Base-by-base conservation (phyloP, 2,329 filamentous ascomycete species). In the Colletotrichum sp. region DNA sequence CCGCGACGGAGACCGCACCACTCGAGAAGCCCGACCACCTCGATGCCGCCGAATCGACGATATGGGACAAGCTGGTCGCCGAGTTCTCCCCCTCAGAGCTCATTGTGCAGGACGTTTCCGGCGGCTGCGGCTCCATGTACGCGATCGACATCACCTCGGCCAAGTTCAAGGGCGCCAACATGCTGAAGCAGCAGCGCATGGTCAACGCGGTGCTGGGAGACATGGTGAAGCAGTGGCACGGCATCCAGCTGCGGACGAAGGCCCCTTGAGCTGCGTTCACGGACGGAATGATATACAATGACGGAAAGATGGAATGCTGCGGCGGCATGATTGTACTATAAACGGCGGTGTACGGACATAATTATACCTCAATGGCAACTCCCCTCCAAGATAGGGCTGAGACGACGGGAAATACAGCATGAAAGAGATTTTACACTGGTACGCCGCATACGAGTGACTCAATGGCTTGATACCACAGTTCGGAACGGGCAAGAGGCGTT, bases 111-210 rank as follows among this genome's bases (percentile, higher is more conserved):
- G 95, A 97, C 85, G 91, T 97, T 67, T 95, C 93, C 28, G 95
- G 95, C 74, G 95, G 95, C 34, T 97, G 95, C 85, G 95, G 95
- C 12, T 94, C 92, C 81, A 97, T 97, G 95, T 97, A 97, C 85
- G 93, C 92, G 71, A 93, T 97, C 78, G 93, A 96, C 80, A 92
- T 97, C 78, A 90, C 92, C 63, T 94, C 93, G 9, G 88, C 92
- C 62, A 89, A 88, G 80, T 97, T 97, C 84, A 88, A 89, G 69
- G 95, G 94, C 62, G 83, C 92, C 79, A 89, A 88, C 65, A 92
- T 96, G 83, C 90, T 97, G 76, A 95, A 95, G 88, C 95, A 97
- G 86, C 95, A 97, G 85, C 89, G 94, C 75, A 88, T 96, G 85
- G 95, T 97, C 66, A 96, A 96, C 81, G 87, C 91, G 24, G 90